Evolutionary conservation across 495 filamentous ascomycete species (phyloP), one percentile per base, ranked within the genome.

Genomic region (Pseudevernia furfuracea): DNA sequence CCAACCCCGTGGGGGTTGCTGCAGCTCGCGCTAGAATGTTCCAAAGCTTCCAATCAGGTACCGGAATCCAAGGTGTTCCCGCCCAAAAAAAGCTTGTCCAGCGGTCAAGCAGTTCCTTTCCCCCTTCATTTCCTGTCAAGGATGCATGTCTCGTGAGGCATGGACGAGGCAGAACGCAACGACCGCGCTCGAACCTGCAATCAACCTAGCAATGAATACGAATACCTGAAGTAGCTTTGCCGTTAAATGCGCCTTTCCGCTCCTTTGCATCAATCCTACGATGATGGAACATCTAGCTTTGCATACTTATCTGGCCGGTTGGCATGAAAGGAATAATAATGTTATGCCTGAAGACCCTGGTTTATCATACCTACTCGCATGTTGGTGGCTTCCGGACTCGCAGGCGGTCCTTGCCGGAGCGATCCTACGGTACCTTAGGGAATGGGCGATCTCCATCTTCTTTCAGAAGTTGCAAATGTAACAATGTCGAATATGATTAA

Each of bases 11-110:
- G 46, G 28, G 23, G 39, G 23, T 44, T 41, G n/a, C 44, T 32
- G 21, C 44, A 48, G 30, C 14, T 32, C 7, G 48, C 62, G 56
- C 62, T 64, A 64, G 62, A 64, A 64, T 30, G 34, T 55, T 55
- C 52, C 52, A 55, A 55, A 21, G n/a, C 30, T 64, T 64, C 62
- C 41, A 59, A 59, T 64, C 62, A 64, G 62, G 62, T 46, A 64
- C 62, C 34, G 48, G 30, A 37, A 15, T 38, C 14, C 34, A 32
- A 59, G 37, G 36, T 25, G 14, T 46, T 23, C 57, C 57, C 1
- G 28, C 56, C 43, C 56, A 43, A 41, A 53, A n/a, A 46, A 43
- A 46, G 39, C 55, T 64, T 48, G 62, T 59, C 57, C 25, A 14
- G 36, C 46, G 11, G 32, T 64, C 62, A 64, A 41, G 41, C 43